Percentiles rank a stretch among this genome's conserved stretches.
These are phyloP conservation scores for Saxispiralis lemnorum DNA, from an alignment of 495 filamentous ascomycete genomes.

Conservation along the genomic window DNA sequence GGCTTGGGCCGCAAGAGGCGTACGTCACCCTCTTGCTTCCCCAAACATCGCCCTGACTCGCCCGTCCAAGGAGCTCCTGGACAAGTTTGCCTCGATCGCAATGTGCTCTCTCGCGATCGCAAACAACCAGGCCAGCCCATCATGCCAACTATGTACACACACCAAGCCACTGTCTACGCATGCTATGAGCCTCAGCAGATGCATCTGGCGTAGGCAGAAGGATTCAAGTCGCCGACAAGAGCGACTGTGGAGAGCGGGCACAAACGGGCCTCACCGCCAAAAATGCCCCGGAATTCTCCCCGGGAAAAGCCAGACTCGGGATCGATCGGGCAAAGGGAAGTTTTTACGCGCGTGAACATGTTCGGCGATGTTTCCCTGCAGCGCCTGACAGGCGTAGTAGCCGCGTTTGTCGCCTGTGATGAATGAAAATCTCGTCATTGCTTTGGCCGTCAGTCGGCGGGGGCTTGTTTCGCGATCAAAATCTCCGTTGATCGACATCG, in stretches of 20 bases:
- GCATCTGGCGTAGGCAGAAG: not conserved
- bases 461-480: not conserved
- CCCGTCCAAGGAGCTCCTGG: no score
- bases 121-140: no score
- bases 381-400: not conserved
- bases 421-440: not conserved
- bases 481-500: not conserved
- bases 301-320: not conserved
- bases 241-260: not conserved
- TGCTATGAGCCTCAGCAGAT: no score
- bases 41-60: no score
- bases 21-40: no score
- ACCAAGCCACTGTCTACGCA: no score
- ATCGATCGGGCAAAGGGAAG: not conserved
- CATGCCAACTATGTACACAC: no score
- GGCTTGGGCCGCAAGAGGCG: no score
- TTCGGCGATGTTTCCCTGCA: slow-evolving; percentile 6
- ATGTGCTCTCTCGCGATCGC: no score
- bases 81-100: no score
- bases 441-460: not conserved
- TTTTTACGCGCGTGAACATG: slow-evolving; percentile 1
- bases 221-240: no score
- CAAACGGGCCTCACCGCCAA: slow-evolving; percentile 10
- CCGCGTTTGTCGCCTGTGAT: not conserved
- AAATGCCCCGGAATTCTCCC: not conserved